Evolutionary conservation across 2,329 filamentous ascomycete species (phyloP).

Genomic region (Ophiocordyceps camponoti-floridani): DNA sequence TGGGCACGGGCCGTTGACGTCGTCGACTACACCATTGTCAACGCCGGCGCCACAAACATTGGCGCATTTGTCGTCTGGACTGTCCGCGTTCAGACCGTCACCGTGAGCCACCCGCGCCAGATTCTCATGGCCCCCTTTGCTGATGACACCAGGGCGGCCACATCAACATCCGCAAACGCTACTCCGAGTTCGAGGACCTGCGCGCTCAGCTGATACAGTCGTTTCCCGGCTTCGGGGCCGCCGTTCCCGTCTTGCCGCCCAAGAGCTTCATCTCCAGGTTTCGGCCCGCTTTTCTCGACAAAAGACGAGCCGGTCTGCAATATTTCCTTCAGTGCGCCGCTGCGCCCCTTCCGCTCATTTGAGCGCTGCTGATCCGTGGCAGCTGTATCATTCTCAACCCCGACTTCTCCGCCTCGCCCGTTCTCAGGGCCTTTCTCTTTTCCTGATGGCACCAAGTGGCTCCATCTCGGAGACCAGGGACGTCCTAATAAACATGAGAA

Average conservation of each 20-base stretch:
- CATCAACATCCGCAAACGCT: slow-evolving; percentile 52
- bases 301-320: slow-evolving; percentile 61
- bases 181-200: slow-evolving; percentile 86
- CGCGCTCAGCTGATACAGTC: slow-evolving; percentile 54
- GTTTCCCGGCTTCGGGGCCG: slow-evolving; percentile 68
- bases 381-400: slow-evolving; percentile 7
- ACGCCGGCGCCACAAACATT: slow-evolving; percentile 35
- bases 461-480: too few relatives aligned
- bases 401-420: slow-evolving; percentile 8
- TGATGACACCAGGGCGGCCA: slow-evolving; percentile 29
- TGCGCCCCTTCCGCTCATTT: neutral
- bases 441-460: slow-evolving; percentile 1
- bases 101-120: slow-evolving; percentile 29
- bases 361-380: slow-evolving; percentile 3
- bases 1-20: slow-evolving; percentile 48
- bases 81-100: slow-evolving; percentile 70
- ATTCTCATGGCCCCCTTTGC: neutral
- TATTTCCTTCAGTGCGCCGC: slow-evolving; percentile 78
- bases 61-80: slow-evolving; percentile 97
- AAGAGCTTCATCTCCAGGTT: slow-evolving; percentile 87
- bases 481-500: neutral
- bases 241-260: slow-evolving; percentile 78
- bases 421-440: slow-evolving; percentile 8
- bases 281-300: slow-evolving; percentile 68
- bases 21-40: slow-evolving; percentile 36